Percentiles rank a stretch among this genome's conserved stretches.
phyloP scores from a whole-genome alignment of 2,329 filamentous ascomycete genomes.

The Aureobasidium uvarum region DNA sequence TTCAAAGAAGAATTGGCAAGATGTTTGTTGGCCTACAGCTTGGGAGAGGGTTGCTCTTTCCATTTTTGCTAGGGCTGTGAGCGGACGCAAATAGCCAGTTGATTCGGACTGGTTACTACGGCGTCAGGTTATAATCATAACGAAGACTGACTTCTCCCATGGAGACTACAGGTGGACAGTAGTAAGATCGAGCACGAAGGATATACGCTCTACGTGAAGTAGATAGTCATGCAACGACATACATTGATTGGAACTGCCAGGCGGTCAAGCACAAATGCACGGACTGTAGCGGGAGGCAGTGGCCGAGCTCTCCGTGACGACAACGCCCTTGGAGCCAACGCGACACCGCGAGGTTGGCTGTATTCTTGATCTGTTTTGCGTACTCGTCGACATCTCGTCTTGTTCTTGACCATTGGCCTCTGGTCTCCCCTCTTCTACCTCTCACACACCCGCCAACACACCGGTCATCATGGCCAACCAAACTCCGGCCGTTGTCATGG shows the following conservation, averaged over 20 bases:
- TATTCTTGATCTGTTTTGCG: background rate
- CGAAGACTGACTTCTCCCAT: too few species aligned
- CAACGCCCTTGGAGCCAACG: conserved; percentile 25
- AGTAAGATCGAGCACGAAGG: background rate
- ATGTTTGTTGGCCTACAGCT: conserved; percentile 20
- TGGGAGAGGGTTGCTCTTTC: conserved; percentile 16
- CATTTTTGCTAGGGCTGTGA: conserved; percentile 7
- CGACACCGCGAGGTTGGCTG: background rate
- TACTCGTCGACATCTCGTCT: background rate
- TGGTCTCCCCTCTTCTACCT: background rate
- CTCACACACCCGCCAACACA: background rate
- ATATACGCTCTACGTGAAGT: background rate
- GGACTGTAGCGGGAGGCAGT: conserved; percentile 13
- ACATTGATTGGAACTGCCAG: background rate
- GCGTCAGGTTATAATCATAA: background rate
- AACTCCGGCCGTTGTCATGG: conserved; percentile 99
- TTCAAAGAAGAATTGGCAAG: background rate
- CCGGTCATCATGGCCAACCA: conserved; percentile 80
- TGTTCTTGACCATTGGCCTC: background rate
- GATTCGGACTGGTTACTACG: background rate
- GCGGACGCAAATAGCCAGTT: background rate
- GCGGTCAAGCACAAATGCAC: conserved; percentile 12
- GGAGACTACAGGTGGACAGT: too few species aligned
- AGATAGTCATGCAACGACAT: too few species aligned
- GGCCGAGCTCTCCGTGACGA: conserved; percentile 23